Evolutionary conservation across 2,329 filamentous ascomycete species (phyloP).

Genomic region (Calonectria ilicicola): DNA sequence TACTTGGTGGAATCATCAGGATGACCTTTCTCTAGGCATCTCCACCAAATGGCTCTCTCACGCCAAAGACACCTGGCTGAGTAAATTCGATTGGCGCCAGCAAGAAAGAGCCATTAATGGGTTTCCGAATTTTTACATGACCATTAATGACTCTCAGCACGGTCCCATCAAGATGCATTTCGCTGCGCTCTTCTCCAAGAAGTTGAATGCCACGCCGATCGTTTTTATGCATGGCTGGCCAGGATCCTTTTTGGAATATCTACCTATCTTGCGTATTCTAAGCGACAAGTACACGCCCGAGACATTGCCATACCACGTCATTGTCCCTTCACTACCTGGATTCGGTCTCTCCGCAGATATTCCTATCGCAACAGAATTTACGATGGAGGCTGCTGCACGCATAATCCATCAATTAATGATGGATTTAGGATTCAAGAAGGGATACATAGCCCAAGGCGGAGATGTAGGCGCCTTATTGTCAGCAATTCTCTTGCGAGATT

Average conservation of each 20-base stretch:
- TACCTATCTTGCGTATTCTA: background rate
- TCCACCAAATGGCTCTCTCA: background rate
- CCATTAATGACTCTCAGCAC: background rate
- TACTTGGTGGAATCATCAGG: background rate
- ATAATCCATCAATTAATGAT: background rate
- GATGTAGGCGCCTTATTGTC: background rate
- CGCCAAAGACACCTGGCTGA: background rate
- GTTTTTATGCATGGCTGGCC: background rate
- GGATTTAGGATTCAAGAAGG: background rate
- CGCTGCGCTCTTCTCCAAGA: background rate
- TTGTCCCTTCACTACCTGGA: background rate
- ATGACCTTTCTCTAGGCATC: background rate
- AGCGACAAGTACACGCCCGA: background rate
- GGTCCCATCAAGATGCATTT: background rate
- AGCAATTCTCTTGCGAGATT: background rate
- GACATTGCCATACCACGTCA: background rate
- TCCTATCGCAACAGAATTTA: background rate
- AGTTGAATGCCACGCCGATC: background rate
- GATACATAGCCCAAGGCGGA: background rate
- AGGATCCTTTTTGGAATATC: background rate
- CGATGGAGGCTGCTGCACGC: background rate
- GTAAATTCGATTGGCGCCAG: background rate
- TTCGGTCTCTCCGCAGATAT: background rate
- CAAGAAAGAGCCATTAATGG: background rate
- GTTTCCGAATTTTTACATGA: background rate